Base-by-base conservation (phyloP, 371 early-diverging fungal species). In the Zancudomyces culisetae region DNA sequence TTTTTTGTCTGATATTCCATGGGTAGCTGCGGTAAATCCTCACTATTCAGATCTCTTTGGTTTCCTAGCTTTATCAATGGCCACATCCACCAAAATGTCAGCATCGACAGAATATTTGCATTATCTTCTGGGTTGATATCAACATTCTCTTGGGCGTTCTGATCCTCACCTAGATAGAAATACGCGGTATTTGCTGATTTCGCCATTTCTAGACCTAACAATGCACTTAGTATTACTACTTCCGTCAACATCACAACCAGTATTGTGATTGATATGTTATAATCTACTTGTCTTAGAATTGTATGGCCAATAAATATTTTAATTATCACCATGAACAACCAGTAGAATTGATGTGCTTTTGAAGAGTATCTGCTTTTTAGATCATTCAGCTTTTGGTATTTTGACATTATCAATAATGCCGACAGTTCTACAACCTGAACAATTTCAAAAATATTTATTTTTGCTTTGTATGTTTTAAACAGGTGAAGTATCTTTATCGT, bases 51-150 rank as follows among this genome's bases (percentile, higher is more conserved):
- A 15, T 77, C 81, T 55, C 83, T 83, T 28, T 63, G 56, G 55
- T 77, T 77, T 2, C 94, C 94, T 21, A 79, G 64, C 49, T 80
- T 79, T 74, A 96, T 83, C 59, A 94, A 58, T 4, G 79, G 78
- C 28, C 83, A 80, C 80, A 96, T 84, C 94, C 94, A 96, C 39
- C 76, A 69, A 63, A 94, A 96, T 0, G 81, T 77, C 8, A 90
- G 61, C 29, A 74, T 68, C 13, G 86, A 82, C 56, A 90, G 89
- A 35, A 96, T 77, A 58, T 87, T 87, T 30, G 90, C 81, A 10
- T 70, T 74, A 20, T 76, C 79, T 57, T 94, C 94, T 2, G 87
- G 1, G 13, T n/a, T 21, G 21, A 3, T 1, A 12, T 21, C 51
- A 3, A 45, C 27, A 13, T 49, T 24, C 40, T 50, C 20, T 13